Percentiles rank a stretch among this genome's conserved stretches.
Evolutionary conservation across 2,329 filamentous ascomycete genomes (phyloP).

Genomic region (Aphanoascus verrucosus): DNA sequence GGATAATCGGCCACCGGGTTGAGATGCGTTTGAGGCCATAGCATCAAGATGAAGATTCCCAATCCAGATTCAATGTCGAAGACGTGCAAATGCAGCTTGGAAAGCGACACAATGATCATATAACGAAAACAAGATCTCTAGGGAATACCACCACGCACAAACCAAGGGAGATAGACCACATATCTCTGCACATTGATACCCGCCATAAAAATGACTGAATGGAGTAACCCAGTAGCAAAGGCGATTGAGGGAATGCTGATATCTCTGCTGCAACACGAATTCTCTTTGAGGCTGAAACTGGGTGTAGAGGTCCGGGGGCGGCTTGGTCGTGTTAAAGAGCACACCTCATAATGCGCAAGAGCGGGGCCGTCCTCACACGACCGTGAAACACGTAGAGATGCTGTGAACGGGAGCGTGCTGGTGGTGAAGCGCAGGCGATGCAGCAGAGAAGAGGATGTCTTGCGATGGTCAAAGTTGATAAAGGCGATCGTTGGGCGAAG

Average conservation of each 20-base stretch:
- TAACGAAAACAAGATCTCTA: constrained; percentile 30
- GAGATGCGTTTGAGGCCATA: constrained; percentile 20
- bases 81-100: constrained; percentile 17
- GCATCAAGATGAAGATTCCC: background rate
- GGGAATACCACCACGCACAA: constrained; percentile 35
- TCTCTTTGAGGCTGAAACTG: constrained; percentile 5
- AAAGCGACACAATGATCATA: constrained; percentile 19
- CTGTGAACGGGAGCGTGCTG: background rate
- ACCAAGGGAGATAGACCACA: constrained; percentile 35
- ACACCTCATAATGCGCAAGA: background rate
- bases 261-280: background rate
- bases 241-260: constrained; percentile 17
- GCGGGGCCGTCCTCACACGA: background rate
- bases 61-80: background rate
- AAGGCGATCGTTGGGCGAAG: constrained; percentile 4
- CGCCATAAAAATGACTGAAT: constrained; percentile 30
- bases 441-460: constrained; percentile 5
- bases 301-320: background rate
- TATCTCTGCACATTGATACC: constrained; percentile 34
- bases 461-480: constrained; percentile 5
- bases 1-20: constrained; percentile 41
- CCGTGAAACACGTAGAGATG: background rate
- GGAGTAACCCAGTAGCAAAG: constrained; percentile 18
- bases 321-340: background rate
- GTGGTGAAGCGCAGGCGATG: background rate